Percentiles rank a stretch among this genome's conserved stretches.
These are phyloP conservation scores for Penicillium verhagenii DNA, from an alignment of 495 filamentous ascomycete genomes.

Conservation along the genomic window DNA sequence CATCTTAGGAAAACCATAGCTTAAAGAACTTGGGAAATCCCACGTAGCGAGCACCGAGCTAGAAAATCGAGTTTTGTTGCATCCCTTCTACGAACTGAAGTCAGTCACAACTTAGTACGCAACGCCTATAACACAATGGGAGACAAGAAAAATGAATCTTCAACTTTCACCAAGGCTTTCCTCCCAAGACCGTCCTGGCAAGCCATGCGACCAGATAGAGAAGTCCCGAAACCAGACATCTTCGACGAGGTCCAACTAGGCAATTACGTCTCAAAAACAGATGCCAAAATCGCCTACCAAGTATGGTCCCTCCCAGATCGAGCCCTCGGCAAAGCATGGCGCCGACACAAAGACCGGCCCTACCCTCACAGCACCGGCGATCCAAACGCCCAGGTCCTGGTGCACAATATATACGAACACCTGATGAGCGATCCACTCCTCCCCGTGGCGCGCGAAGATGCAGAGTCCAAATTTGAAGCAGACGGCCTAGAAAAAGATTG, in stretches of 20 bases:
- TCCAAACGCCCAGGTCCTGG: constrained; percentile 9
- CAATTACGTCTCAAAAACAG: constrained; percentile 8
- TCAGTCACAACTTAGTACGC: too few species aligned
- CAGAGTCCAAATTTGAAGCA: background rate
- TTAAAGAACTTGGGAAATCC: background rate
- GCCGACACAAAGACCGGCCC: background rate
- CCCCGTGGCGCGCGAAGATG: constrained; percentile 6
- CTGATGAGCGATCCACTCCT: constrained; percentile 17
- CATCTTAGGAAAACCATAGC: background rate
- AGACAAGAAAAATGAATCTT: background rate
- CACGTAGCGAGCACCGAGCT: too few species aligned
- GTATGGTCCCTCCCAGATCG: constrained; percentile 25
- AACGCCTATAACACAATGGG: background rate
- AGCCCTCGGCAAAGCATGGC: constrained; percentile 12
- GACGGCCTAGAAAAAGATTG: constrained; percentile 1
- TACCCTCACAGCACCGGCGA: constrained; percentile 6
- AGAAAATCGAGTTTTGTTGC: background rate
- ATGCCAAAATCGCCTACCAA: constrained; percentile 24
- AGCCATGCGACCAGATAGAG: background rate
- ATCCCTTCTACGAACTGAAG: background rate
- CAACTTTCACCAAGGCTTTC: background rate
- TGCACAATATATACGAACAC: constrained; percentile 27
- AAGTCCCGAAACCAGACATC: constrained; percentile 16
- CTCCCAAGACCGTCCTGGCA: background rate
- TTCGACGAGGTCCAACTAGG: constrained; percentile 20